These are phyloP conservation scores for Xylaria sp. DNA, from an alignment of 495 filamentous ascomycete genomes.

Conservation along the genomic window DNA sequence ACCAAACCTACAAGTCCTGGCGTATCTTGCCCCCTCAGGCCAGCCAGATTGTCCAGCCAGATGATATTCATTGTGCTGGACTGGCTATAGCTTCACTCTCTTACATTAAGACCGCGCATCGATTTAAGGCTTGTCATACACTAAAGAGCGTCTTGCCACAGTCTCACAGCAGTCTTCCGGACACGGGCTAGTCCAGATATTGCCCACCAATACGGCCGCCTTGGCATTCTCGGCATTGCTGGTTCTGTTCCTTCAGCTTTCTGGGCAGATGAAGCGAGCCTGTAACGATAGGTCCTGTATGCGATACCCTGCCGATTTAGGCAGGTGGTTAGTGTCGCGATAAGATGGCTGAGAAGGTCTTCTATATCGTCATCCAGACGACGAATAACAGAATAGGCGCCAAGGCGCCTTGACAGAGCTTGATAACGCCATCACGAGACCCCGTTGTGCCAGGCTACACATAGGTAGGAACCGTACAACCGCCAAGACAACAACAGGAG, in stretches of 20 bases:
- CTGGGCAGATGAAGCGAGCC: conserved; percentile 17
- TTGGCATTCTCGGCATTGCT: conserved; percentile 20
- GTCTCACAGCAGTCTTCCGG: conserved; percentile 1
- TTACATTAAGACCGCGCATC: neutral
- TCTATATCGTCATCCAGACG: neutral
- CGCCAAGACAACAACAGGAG: neutral
- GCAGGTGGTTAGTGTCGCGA: conserved; percentile 16
- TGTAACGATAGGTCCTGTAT: neutral
- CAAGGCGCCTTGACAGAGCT: conserved; percentile 18
- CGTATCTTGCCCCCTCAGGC: conserved; percentile 4
- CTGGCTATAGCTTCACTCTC: neutral
- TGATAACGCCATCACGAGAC: conserved; percentile 26
- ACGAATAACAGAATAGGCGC: conserved; percentile 13
- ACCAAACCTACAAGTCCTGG: neutral
- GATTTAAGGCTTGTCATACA: neutral
- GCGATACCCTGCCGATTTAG: conserved; percentile 20
- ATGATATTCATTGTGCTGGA: neutral
- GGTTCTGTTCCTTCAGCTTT: conserved; percentile 18
- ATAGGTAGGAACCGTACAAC: neutral
- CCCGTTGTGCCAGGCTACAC: neutral
- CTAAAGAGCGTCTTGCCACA: neutral
- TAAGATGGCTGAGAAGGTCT: conserved; percentile 11
- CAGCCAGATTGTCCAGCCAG: neutral
- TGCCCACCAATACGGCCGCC: conserved; percentile 17
- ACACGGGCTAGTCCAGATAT: conserved; percentile 5